A percentile compares a stretch with the other conserved stretches of the same genome.
Evolutionary conservation across 371 early-diverging fungal genomes (phyloP).

Genomic region (Mortierella sp.): DNA sequence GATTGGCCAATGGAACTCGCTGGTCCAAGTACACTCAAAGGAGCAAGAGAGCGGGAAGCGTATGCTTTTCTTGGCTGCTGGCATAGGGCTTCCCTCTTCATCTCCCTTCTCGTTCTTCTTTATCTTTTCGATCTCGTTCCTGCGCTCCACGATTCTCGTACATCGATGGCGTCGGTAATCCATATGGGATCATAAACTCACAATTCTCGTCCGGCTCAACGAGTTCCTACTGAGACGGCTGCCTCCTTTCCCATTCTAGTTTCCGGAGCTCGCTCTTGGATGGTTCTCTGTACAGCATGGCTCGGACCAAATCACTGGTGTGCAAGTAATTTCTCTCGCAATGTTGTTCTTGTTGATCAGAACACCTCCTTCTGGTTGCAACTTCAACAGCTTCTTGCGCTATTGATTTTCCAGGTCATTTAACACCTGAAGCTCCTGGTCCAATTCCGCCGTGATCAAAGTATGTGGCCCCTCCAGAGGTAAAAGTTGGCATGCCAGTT

Average conservation of each 20-base stretch:
- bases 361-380: slow-evolving; percentile 43
- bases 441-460: slow-evolving; percentile 21
- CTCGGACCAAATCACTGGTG: slow-evolving; percentile 12
- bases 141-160: background rate
- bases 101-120: background rate
- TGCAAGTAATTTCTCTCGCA: slow-evolving; percentile 12
- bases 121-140: background rate
- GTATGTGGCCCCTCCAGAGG: slow-evolving; percentile 22
- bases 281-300: slow-evolving; percentile 5
- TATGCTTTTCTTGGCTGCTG: background rate
- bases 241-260: background rate
- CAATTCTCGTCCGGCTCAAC: background rate
- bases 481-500: slow-evolving; percentile 15
- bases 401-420: slow-evolving; percentile 5
- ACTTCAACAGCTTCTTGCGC: slow-evolving; percentile 37
- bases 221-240: too few relatives aligned
- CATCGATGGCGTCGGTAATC: too few relatives aligned
- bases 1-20: slow-evolving; percentile 3
- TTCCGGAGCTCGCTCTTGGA: background rate
- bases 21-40: background rate
- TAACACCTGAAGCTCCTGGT: slow-evolving; percentile 16
- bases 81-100: too few relatives aligned
- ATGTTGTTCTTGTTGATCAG: slow-evolving; percentile 26
- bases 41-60: background rate
- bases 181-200: background rate